A percentile compares a stretch with the other conserved stretches of the same genome.
Evolutionary conservation across 2,329 filamentous ascomycete genomes (phyloP).

Genomic region (Drechslerella coelobrocha): DNA sequence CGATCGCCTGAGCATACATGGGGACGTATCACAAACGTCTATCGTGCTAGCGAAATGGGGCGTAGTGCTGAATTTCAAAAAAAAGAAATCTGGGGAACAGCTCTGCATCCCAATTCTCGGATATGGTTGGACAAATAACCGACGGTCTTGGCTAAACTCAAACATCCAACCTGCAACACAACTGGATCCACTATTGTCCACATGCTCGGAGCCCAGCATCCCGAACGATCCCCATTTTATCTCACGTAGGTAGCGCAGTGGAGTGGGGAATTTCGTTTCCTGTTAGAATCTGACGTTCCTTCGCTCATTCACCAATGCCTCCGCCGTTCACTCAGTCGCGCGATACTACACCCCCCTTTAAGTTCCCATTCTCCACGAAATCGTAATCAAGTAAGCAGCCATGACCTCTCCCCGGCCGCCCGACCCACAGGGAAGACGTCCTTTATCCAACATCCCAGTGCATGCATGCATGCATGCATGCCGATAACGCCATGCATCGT

Average conservation of each 20-base stretch:
- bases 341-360: background rate
- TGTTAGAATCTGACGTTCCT: too few relatives aligned
- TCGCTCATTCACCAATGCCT: too few relatives aligned
- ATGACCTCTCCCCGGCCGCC: background rate
- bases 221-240: too few relatives aligned
- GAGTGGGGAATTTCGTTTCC: background rate
- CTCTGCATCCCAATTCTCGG: background rate
- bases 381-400: background rate
- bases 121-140: constrained; percentile 7
- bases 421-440: constrained; percentile 7
- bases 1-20: background rate
- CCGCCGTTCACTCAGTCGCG: background rate
- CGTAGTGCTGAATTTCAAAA: background rate
- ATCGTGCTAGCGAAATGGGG: constrained; percentile 2
- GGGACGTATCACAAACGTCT: background rate
- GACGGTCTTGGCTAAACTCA: constrained; percentile 4
- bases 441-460: constrained; percentile 49
- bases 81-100: constrained; percentile 1
- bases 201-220: background rate
- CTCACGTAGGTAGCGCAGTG: background rate
- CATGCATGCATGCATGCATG: constrained; percentile 49
- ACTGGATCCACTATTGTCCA: background rate
- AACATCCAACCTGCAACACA: constrained; percentile 4
- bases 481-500: constrained; percentile 48
- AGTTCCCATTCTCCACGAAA: background rate